Conservation (phyloP, 768 basidiomycete genomes). For the Tylopilus vinaceipallidus region DNA sequence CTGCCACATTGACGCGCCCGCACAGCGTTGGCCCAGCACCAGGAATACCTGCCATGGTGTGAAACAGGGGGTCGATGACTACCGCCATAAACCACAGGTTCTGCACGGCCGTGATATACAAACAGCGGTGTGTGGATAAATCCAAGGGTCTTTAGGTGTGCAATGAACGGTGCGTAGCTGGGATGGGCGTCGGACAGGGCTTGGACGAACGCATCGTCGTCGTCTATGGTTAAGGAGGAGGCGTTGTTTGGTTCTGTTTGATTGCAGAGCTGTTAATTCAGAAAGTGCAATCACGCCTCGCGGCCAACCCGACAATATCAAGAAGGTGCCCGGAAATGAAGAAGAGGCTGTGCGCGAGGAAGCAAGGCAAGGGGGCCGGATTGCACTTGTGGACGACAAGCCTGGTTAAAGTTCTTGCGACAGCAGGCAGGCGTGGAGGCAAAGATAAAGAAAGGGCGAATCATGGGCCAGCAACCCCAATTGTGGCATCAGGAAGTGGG, state of each 20-base stretch:
- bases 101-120: slow-evolving; percentile 63
- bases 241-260: slow-evolving; percentile 16
- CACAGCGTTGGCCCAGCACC: slow-evolving; percentile 38
- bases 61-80: slow-evolving; percentile 27
- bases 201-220: slow-evolving; percentile 7
- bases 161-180: slow-evolving; percentile 24
- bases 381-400: too few species aligned
- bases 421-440: too few species aligned
- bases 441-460: too few species aligned
- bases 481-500: too few species aligned
- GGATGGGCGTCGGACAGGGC: slow-evolving; percentile 15
- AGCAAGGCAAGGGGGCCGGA: too few species aligned
- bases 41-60: slow-evolving; percentile 16
- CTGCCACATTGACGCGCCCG: slow-evolving; percentile 52
- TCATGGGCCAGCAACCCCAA: too few species aligned
- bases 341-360: too few species aligned
- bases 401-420: too few species aligned
- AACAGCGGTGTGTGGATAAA: slow-evolving; percentile 54
- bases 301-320: too few species aligned
- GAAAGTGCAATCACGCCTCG: background rate
- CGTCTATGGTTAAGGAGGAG: slow-evolving; percentile 9
- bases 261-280: slow-evolving; percentile 17
- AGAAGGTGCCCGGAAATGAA: too few species aligned
- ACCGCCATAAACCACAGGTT: slow-evolving; percentile 45
- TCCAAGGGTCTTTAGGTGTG: slow-evolving; percentile 30